Evolutionary conservation across 345 rosid genomes (phyloP), one percentile per base, ranked within the genome.

Genomic region (Erysimum cheiranthoides): DNA sequence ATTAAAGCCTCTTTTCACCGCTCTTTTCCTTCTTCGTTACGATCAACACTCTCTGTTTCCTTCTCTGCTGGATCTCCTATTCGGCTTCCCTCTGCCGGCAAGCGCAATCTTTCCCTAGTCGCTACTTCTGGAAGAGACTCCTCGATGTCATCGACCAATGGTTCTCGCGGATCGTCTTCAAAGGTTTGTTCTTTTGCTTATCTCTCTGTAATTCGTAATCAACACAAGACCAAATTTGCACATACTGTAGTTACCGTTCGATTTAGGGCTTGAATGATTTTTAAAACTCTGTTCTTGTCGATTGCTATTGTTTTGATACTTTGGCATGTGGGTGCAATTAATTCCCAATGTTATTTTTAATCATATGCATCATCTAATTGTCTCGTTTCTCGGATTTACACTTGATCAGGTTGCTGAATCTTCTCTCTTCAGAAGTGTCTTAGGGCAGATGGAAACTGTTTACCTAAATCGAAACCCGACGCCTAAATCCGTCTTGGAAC

Each of bases 381-480:
- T 18, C 30, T 43, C 3, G 30, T 35, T 6, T 50, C 12, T 13
- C 4, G 38, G 5, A 8, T 45, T 40, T 57, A 2, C 32, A 5
- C 16, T 18, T 53, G 74, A 49, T 9, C 79, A 88, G 88, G 87
- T 85, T 42, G 75, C 71, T 49, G 90, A 87, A 52, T 83, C 92
- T 17, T 92, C 25, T 21, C 25, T 92, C 83, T 78, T 90, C 81
- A 86, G 96, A 72, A 85, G 85, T 70, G 96, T 84, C 8, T 81
- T 92, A 79, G 81, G 68, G 10, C 83, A 81, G 51, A 89, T 90
- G 95, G 97, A 94, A 66, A 50, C 72, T 18, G 89, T 90, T 76
- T 92, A 92, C 69, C 74, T 90, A 71, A 79, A 76, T 34, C 83
- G 98, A 68, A 94, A 92, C 49, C 93, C 91, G 2, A 90, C 98